Evolutionary conservation across 2,329 filamentous ascomycete genomes (phyloP).

Genomic region (Phyllosticta citriasiana): DNA sequence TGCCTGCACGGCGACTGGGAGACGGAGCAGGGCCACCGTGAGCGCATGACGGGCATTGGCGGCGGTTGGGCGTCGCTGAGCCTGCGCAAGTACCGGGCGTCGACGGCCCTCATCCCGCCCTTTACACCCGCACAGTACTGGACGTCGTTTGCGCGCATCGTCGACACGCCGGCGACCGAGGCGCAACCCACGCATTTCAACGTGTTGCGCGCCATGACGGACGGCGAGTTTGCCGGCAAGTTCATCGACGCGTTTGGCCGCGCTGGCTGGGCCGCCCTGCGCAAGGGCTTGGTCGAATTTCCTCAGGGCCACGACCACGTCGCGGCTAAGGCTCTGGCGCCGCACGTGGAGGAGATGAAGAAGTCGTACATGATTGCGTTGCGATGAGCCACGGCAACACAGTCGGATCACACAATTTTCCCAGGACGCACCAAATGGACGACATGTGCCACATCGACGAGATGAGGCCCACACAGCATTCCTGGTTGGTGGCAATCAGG

Average conservation of each 20-base stretch:
- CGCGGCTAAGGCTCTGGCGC: constrained; percentile 1
- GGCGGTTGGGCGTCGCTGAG: constrained; percentile 77
- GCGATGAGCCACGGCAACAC: background rate
- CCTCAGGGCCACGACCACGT: constrained; percentile 5
- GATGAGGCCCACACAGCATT: no score
- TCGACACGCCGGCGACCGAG: constrained; percentile 57
- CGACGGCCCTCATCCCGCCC: constrained; percentile 34
- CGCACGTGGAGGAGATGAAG: background rate
- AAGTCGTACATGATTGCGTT: background rate
- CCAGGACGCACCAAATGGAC: no score
- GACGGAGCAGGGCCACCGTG: constrained; percentile 61
- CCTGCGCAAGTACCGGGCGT: constrained; percentile 57
- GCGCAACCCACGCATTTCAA: constrained; percentile 38
- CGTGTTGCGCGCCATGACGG: constrained; percentile 43
- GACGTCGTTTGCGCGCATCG: constrained; percentile 63
- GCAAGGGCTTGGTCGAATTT: constrained; percentile 9
- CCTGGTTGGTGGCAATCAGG: no score
- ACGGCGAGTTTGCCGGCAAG: constrained; percentile 54
- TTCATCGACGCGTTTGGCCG: constrained; percentile 76
- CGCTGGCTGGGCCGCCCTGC: constrained; percentile 59
- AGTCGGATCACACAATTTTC: no score
- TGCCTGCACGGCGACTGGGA: constrained; percentile 40
- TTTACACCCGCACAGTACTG: constrained; percentile 75
- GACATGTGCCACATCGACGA: no score
- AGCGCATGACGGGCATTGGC: constrained; percentile 74